Base-by-base conservation (phyloP, 2,329 filamentous ascomycete genomes). In the Ophiostoma piceae region DNA sequence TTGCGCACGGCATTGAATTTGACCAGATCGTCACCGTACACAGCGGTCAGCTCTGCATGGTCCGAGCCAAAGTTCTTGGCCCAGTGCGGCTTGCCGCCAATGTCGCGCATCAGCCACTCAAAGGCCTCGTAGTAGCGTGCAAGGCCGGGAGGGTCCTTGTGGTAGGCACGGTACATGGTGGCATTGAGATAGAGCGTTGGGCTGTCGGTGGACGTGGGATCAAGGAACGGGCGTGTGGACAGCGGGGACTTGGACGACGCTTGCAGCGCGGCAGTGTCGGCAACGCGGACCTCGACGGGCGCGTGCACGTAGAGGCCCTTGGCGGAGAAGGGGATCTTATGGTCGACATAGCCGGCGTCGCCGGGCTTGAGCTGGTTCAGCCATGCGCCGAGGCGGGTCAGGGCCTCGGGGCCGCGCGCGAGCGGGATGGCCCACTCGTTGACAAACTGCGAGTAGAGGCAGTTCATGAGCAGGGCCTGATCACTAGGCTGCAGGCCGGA, bases 401-500 rank as follows among this genome's bases (percentile, higher is more conserved):
- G 87, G 8, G 92, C 94, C 79, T 97, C 94, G 16, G 94, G 94
- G 0, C 95, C 95, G 74, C 90, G 90, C 73, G 88, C 83, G 0
- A 99, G 84, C 1, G 95, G 94, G 7, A 99, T 85, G 0, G 94
- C 94, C 95, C 95, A 99, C 78, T 99, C 95, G 78, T 99, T 97
- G 74, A 99, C 95, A 75, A 92, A 97, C 77, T 99, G 95, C n/a
- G 91, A 94, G 82, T 97, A 99, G 6, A 98, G 86, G 76, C 95
- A 99, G 82, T 99, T 95, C 91, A 99, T 94, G 68, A 97, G 84
- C 65, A 98, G 85, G 14, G 93, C 94, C 73, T 90, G 83, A 71
- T 90, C 88, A 73, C 90, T 91, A 29, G 90, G 88, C 79, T 97
- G 91, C 22, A 97, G 87, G 6, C 90, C 94, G 68, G 84, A 84